phyloP scores from a whole-genome alignment of 768 basidiomycete genomes.

The Hemileccinum rubropunctum region DNA sequence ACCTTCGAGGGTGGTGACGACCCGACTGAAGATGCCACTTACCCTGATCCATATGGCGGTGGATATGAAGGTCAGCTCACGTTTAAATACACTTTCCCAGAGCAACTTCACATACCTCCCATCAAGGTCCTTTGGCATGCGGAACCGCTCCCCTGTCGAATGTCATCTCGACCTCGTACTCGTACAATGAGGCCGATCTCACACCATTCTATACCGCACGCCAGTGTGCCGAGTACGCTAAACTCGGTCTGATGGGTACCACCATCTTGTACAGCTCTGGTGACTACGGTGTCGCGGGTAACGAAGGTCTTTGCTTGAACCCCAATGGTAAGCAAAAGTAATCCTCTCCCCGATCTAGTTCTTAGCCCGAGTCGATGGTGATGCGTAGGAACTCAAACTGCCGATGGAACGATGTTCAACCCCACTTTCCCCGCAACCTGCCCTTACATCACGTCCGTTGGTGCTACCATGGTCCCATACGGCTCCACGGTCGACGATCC shows the following conservation, averaged over 20 bases:
- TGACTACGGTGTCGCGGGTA: slow-evolving; percentile 44
- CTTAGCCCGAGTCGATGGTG: not conserved
- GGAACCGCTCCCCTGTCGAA: slow-evolving; percentile 34
- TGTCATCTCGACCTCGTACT: slow-evolving; percentile 43
- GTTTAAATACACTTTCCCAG: not conserved
- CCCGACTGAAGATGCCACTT: slow-evolving; percentile 24
- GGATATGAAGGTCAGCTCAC: slow-evolving; percentile 21
- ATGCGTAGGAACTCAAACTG: slow-evolving; percentile 25
- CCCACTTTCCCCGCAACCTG: slow-evolving; percentile 44
- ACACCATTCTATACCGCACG: slow-evolving; percentile 36
- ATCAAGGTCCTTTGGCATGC: slow-evolving; percentile 34
- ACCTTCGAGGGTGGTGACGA: slow-evolving; percentile 35
- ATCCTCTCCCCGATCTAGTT: not conserved
- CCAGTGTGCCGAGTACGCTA: slow-evolving; percentile 46
- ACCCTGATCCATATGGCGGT: slow-evolving; percentile 21
- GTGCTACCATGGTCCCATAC: slow-evolving; percentile 45
- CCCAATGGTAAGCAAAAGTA: slow-evolving; percentile 18
- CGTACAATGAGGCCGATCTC: slow-evolving; percentile 35
- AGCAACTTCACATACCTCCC: not conserved
- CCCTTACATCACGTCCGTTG: slow-evolving; percentile 45
- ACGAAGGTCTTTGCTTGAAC: slow-evolving; percentile 30
- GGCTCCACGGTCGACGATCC: slow-evolving; percentile 26
- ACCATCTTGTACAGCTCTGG: slow-evolving; percentile 45
- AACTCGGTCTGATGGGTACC: slow-evolving; percentile 41
- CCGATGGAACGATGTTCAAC: slow-evolving; percentile 34